Evolutionary conservation across 2,329 filamentous ascomycete species (phyloP).

Genomic region (Nemania diffusa): DNA sequence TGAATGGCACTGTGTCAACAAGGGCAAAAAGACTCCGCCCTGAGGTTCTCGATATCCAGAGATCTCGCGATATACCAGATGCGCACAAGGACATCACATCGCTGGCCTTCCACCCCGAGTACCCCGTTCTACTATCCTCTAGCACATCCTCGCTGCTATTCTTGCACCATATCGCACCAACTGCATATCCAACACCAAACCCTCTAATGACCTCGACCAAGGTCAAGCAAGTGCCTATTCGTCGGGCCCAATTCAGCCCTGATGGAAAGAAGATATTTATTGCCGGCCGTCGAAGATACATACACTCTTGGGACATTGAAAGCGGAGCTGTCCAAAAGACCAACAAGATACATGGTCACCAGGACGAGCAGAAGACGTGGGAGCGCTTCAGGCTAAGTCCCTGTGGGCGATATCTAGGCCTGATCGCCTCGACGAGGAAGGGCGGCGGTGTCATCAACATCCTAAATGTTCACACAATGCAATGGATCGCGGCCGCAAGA

Average conservation of each 20-base stretch:
- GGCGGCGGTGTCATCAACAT: slow-evolving; percentile 91
- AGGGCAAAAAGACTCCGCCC: slow-evolving; percentile 81
- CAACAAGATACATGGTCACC: slow-evolving; percentile 76
- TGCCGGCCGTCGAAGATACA: slow-evolving; percentile 87
- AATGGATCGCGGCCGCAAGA: slow-evolving; percentile 87
- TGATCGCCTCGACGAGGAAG: slow-evolving; percentile 82
- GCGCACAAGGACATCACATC: slow-evolving; percentile 82
- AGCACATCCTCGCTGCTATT: slow-evolving; percentile 86
- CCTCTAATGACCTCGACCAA: slow-evolving; percentile 91
- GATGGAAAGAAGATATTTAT: slow-evolving; percentile 84
- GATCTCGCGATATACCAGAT: slow-evolving; percentile 85
- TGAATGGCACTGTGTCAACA: slow-evolving; percentile 64
- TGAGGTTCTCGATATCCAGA: slow-evolving; percentile 90
- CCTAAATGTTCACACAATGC: slow-evolving; percentile 79
- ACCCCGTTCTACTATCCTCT: slow-evolving; percentile 89
- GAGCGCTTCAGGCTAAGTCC: slow-evolving; percentile 90
- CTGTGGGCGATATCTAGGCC: slow-evolving; percentile 84
- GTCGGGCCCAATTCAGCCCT: slow-evolving; percentile 82
- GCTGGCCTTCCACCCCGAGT: slow-evolving; percentile 87
- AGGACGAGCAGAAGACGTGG: slow-evolving; percentile 88
- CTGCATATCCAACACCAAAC: slow-evolving; percentile 80
- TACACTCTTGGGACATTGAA: slow-evolving; percentile 92
- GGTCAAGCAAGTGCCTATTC: slow-evolving; percentile 83
- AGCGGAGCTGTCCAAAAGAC: slow-evolving; percentile 86
- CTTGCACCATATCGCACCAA: slow-evolving; percentile 87